These are phyloP conservation scores for Pseudogymnoascus sp. DNA, from an alignment of 2,329 filamentous ascomycete species.

Conservation along the genomic window DNA sequence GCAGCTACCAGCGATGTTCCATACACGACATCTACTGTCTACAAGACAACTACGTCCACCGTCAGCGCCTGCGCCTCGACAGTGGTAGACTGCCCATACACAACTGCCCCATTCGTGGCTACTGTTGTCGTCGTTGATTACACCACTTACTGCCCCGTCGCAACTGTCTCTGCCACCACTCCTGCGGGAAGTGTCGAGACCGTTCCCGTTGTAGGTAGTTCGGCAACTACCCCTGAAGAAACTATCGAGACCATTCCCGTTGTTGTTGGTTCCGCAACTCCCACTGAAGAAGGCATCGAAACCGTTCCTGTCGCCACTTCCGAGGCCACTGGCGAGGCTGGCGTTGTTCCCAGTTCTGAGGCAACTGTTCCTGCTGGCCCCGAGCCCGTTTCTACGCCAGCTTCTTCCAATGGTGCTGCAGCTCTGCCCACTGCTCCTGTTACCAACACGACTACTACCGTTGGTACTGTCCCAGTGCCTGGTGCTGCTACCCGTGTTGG, in stretches of 20 bases:
- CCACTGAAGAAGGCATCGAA: conserved; percentile 1
- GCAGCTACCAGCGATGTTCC: conserved; percentile 15
- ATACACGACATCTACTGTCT: conserved; percentile 1
- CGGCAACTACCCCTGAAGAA: conserved; percentile 12
- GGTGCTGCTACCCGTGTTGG: not conserved
- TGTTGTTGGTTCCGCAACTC: conserved; percentile 4
- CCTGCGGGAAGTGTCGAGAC: not conserved
- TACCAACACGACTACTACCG: not conserved
- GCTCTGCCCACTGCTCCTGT: not conserved
- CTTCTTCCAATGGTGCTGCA: not conserved
- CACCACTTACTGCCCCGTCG: not conserved
- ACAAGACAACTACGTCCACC: conserved; percentile 22
- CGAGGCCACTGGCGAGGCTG: not conserved
- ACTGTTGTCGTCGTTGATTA: conserved; percentile 3
- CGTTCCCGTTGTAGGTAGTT: conserved; percentile 10
- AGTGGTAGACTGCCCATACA: conserved; percentile 23
- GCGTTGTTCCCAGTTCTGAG: not conserved
- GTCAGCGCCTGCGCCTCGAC: conserved; percentile 15
- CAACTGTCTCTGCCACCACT: not conserved
- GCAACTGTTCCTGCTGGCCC: not conserved
- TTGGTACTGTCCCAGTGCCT: not conserved
- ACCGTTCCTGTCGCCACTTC: not conserved
- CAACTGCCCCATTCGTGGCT: conserved; percentile 19
- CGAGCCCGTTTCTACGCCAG: not conserved
- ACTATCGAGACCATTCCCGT: not conserved